Evolutionary conservation across 2,329 filamentous ascomycete species (phyloP), one percentile per base, ranked within the genome.

Genomic region (Paracamarosporium sp.): DNA sequence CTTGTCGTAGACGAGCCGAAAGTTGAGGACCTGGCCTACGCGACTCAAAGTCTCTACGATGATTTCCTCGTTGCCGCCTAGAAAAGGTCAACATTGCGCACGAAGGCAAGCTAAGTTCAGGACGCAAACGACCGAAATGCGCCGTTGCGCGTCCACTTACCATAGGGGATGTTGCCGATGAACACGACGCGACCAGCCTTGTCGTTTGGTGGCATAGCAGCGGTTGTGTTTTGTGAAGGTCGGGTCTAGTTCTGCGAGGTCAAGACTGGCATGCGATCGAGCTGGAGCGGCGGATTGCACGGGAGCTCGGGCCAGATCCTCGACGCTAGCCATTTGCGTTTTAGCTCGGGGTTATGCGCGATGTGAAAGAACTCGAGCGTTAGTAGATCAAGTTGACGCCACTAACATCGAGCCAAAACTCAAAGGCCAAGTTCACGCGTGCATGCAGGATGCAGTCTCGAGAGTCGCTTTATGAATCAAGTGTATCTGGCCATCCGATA

Each of bases 31-130:
- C 64, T 93, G 91, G 57, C 95, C 95, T 52, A 91, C 93, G 63
- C 90, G 90, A 74, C 89, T 91, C 77, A 98, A 96, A 60, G 96
- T 96, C 68, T 97, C 92, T 73, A 90, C 90, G 69, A 99, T 97
- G 76, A 97, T 91, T 76, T 98, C 93, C 80, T 99, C 95, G 28
- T 93, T 96, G 64, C 97, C 88, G 62, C 94, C 93, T 97, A 70
- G 17, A 25, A 20, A 25, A 30, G 40, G 55, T 61, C 55, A 43
- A 53, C 50, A 44, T 67, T 63, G 44, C 46, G 48, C 35, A 60
- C 54, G 60, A 44, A 13, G 46, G 48, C 48, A 24, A 12, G 35
- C 22, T 24, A n/a, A 17, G 45, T n/a, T n/a, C 2, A 24, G 25
- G 33, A 15, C 24, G 11, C 11, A 44, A 8, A 24, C 22, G 12